Evolutionary conservation across 148 eudicot genomes (phyloP).

Genomic region (Rhododendron molle): DNA sequence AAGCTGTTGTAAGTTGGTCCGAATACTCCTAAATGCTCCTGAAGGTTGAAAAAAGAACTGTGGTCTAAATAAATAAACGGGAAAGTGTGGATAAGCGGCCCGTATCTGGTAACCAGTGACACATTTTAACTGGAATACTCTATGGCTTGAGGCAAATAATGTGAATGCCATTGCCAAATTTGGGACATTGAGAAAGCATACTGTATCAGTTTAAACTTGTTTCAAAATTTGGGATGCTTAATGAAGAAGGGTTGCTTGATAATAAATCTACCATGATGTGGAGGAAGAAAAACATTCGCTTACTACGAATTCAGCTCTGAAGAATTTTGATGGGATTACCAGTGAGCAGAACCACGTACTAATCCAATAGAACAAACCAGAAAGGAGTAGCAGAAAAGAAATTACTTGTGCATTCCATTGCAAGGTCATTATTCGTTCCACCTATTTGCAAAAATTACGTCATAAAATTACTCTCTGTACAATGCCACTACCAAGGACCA

Average conservation of each 20-base stretch:
- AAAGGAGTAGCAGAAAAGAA: background rate
- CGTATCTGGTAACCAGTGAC: too few species aligned
- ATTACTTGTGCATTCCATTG: too few species aligned
- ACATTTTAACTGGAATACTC: too few species aligned
- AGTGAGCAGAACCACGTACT: background rate
- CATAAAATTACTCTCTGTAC: background rate
- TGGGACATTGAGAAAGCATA: background rate
- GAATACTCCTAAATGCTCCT: too few species aligned
- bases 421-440: too few species aligned
- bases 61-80: too few species aligned
- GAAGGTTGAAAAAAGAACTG: too few species aligned
- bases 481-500: background rate
- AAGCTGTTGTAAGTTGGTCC: too few species aligned
- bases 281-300: background rate
- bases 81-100: too few species aligned
- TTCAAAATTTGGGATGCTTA: background rate
- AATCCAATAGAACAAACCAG: background rate
- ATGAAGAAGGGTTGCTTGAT: background rate
- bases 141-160: background rate
- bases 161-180: background rate
- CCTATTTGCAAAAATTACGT: too few species aligned
- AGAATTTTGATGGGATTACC: background rate
- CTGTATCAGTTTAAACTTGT: background rate
- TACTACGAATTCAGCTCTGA: background rate
- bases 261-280: background rate